Percentiles rank a stretch among this genome's conserved stretches.
Evolutionary conservation across 139 green algal species (phyloP).

Genomic region (Coelastrella sp.): DNA sequence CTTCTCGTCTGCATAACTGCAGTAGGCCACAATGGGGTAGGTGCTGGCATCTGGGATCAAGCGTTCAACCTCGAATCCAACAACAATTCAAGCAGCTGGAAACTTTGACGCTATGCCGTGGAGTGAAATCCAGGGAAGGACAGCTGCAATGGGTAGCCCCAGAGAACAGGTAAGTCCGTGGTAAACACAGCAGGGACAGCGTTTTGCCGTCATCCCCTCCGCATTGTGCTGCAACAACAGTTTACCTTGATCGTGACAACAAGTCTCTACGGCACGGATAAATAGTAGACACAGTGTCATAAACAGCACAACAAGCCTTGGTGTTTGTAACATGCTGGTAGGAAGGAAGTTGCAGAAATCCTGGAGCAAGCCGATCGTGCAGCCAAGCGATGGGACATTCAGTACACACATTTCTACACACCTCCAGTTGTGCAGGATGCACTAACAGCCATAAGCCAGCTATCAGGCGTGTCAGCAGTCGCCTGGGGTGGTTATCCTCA

Average conservation of each 20-base stretch:
- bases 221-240: too few species aligned
- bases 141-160: constrained; percentile 40
- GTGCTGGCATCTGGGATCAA: too few species aligned
- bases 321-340: not conserved
- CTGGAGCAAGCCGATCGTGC: constrained; percentile 71
- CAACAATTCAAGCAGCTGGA: too few species aligned
- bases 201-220: too few species aligned
- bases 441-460: constrained; percentile 52
- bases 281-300: too few species aligned
- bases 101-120: too few species aligned
- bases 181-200: too few species aligned
- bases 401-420: constrained; percentile 66
- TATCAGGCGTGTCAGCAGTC: constrained; percentile 59
- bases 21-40: too few species aligned
- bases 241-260: too few species aligned
- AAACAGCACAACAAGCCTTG: too few species aligned
- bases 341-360: constrained; percentile 67
- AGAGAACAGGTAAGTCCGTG: constrained; percentile 43
- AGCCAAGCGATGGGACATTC: constrained; percentile 50
- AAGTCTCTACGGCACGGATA: too few species aligned
- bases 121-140: not conserved
- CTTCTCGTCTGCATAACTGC: not conserved
- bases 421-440: constrained; percentile 70
- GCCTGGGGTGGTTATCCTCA: constrained; percentile 78
- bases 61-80: too few species aligned